Conservation (phyloP, 495 filamentous ascomycete genomes). For the Parathielavia hyrcaniae region DNA sequence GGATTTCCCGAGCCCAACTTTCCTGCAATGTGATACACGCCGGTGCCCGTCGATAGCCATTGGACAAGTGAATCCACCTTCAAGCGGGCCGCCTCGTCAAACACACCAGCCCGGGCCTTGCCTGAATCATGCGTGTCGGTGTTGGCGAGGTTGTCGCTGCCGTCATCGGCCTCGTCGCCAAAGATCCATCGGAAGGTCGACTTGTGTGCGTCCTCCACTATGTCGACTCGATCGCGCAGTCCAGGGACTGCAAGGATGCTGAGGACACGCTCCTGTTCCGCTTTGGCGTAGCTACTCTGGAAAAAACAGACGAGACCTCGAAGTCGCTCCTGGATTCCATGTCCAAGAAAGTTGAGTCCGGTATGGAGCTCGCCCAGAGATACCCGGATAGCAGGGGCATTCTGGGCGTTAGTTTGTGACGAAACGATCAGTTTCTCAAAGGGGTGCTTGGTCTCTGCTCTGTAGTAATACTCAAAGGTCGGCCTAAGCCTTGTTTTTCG, state of each 20-base stretch:
- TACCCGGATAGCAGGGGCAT: not conserved
- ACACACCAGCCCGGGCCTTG: not conserved
- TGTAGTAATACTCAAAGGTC: too few species aligned
- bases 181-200: not conserved
- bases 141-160: too few species aligned
- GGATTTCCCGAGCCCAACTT: conserved; percentile 13
- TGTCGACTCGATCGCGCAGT: not conserved
- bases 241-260: not conserved
- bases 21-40: conserved; percentile 10
- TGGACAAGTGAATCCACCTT: not conserved
- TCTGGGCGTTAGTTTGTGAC: not conserved
- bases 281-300: not conserved
- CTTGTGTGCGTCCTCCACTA: not conserved
- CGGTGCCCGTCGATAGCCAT: not conserved
- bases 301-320: not conserved
- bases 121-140: not conserved
- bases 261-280: not conserved
- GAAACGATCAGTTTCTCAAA: not conserved
- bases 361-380: not conserved
- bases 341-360: not conserved
- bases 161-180: not conserved
- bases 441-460: not conserved
- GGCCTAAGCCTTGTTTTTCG: too few species aligned
- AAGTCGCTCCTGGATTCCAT: not conserved
- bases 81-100: not conserved